Evolutionary conservation across 352 stramenopile species (phyloP).

Genomic region (Phytopythium oedochilum): DNA sequence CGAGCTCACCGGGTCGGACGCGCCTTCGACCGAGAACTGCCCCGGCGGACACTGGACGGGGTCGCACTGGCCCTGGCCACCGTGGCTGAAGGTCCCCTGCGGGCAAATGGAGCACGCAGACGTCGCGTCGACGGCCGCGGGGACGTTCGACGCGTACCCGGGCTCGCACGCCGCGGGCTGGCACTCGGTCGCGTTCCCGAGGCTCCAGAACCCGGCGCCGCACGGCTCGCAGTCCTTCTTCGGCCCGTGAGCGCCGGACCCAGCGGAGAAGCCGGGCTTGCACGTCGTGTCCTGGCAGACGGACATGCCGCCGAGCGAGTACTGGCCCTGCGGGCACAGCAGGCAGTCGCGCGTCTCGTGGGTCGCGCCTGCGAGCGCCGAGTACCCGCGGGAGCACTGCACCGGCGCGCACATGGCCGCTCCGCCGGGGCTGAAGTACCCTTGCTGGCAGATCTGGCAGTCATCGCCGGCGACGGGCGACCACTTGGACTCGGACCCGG

Average conservation of each 20-base stretch:
- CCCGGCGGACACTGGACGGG: constrained; percentile 25
- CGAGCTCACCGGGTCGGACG: constrained; percentile 16
- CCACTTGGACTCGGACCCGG: constrained; percentile 21
- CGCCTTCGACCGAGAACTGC: constrained; percentile 19
- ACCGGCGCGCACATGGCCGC: constrained; percentile 22
- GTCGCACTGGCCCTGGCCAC: constrained; percentile 26
- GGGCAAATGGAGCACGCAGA: constrained; percentile 24
- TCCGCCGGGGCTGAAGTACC: constrained; percentile 28
- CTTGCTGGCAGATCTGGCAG: constrained; percentile 28
- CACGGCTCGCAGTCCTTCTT: constrained; percentile 37
- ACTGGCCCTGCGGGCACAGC: constrained; percentile 21
- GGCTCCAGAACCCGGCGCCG: constrained; percentile 25
- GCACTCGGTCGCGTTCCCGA: constrained; percentile 22
- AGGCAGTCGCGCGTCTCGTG: constrained; percentile 20
- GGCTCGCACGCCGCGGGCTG: constrained; percentile 16
- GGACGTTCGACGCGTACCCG: constrained; percentile 18
- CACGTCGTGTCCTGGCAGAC: constrained; percentile 26
- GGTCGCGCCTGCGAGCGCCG: constrained; percentile 16
- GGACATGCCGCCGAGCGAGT: constrained; percentile 28
- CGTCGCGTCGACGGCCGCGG: constrained; percentile 21
- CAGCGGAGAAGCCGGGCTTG: constrained; percentile 22
- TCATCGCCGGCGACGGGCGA: constrained; percentile 14
- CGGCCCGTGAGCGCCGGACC: constrained; percentile 16
- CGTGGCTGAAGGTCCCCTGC: constrained; percentile 24
- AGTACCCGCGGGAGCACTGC: constrained; percentile 20